Conservation (phyloP, 2,329 filamentous ascomycete genomes). For the Neonectria sp. region DNA sequence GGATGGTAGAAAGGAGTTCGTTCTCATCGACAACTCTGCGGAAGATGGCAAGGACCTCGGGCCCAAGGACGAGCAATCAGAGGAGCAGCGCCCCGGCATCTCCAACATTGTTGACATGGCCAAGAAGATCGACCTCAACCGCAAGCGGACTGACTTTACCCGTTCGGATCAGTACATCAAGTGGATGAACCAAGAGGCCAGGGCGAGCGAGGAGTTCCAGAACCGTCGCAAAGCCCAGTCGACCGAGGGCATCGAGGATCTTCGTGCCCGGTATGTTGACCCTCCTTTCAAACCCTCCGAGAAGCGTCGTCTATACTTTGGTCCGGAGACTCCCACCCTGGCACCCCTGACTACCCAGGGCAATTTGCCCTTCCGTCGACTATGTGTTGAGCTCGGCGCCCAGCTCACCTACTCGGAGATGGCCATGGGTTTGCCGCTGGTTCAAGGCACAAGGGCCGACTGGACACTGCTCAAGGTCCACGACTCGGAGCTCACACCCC, state of each 20-base stretch:
- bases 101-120: constrained; percentile 81
- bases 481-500: constrained; percentile 82
- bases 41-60: constrained; percentile 47
- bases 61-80: constrained; percentile 57
- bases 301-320: constrained; percentile 95
- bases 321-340: constrained; percentile 91
- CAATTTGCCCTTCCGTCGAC: constrained; percentile 92
- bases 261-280: constrained; percentile 86
- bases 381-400: constrained; percentile 91
- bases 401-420: constrained; percentile 98
- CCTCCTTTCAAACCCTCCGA: constrained; percentile 92
- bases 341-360: constrained; percentile 97
- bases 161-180: constrained; percentile 82
- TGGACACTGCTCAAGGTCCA: constrained; percentile 97
- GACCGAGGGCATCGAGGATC: constrained; percentile 71
- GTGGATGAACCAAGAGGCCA: constrained; percentile 80
- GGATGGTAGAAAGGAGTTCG: constrained; percentile 87
- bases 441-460: constrained; percentile 92
- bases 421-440: constrained; percentile 91
- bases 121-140: constrained; percentile 82
- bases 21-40: constrained; percentile 67
- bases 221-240: constrained; percentile 61
- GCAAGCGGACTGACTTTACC: constrained; percentile 78
- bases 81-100: constrained; percentile 74
- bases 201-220: constrained; percentile 56